Evolutionary conservation across 2,329 filamentous ascomycete species (phyloP).

Genomic region (Trichoderma sp.): DNA sequence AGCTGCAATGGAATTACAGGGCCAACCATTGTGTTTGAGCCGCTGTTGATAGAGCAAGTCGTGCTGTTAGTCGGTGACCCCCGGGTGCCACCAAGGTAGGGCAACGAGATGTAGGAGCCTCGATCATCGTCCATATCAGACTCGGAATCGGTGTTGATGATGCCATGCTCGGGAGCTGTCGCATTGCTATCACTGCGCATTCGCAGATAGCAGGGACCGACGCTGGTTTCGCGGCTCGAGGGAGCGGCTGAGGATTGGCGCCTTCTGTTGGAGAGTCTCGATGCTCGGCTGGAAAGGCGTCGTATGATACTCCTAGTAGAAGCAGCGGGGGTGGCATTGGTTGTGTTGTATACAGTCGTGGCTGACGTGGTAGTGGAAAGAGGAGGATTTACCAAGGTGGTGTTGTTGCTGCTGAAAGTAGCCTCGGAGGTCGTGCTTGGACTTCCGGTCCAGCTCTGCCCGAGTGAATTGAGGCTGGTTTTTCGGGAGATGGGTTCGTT

Average conservation of each 20-base stretch:
- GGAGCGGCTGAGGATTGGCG: constrained; percentile 75
- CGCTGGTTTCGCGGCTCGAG: constrained; percentile 79
- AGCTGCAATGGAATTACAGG: constrained; percentile 76
- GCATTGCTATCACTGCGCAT: constrained; percentile 87
- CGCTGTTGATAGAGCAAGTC: constrained; percentile 46
- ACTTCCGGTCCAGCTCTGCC: constrained; percentile 55
- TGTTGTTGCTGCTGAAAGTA: constrained; percentile 26
- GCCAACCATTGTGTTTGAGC: constrained; percentile 50
- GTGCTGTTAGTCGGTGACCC: constrained; percentile 49
- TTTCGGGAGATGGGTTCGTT: constrained; percentile 42
- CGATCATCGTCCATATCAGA: constrained; percentile 54
- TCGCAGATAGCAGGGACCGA: constrained; percentile 83
- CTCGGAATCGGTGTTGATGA: constrained; percentile 51
- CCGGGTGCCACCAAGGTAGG: constrained; percentile 41
- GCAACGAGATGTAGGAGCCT: constrained; percentile 36
- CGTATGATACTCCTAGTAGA: constrained; percentile 60
- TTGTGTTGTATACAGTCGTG: constrained; percentile 25
- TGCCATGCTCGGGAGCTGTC: constrained; percentile 53
- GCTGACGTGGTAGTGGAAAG: not conserved
- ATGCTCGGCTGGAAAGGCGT: constrained; percentile 77
- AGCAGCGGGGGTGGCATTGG: not conserved
- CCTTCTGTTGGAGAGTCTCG: constrained; percentile 62
- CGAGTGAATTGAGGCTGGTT: constrained; percentile 62
- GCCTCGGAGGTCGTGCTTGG: constrained; percentile 56
- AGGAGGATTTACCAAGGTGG: not conserved